These are phyloP conservation scores for Erodium maritimum DNA, from an alignment of 345 rosid species.

Conservation along the genomic window DNA sequence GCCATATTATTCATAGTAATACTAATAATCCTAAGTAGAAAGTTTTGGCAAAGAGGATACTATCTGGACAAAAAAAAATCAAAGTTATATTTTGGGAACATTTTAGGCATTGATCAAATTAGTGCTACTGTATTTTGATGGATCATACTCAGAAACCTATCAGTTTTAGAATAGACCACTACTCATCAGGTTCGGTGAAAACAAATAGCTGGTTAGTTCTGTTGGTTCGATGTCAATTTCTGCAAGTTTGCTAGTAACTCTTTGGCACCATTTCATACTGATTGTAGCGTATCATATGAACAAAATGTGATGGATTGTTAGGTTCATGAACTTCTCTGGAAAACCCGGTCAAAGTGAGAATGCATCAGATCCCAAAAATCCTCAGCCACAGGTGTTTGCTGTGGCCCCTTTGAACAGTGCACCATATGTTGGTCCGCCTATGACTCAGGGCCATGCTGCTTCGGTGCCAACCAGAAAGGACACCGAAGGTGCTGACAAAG, in stretches of 20 bases:
- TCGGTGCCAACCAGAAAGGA: slow-evolving; percentile 12
- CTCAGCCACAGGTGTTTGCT: slow-evolving; percentile 23
- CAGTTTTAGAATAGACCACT: background rate
- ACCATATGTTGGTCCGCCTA: slow-evolving; percentile 51
- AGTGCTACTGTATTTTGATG: background rate
- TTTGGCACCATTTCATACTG: background rate
- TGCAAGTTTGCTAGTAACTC: background rate
- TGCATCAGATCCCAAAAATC: slow-evolving; percentile 15
- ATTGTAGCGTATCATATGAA: slow-evolving; percentile 1
- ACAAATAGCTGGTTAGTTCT: background rate
- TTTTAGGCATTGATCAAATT: too few relatives aligned
- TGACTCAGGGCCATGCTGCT: slow-evolving; percentile 11
- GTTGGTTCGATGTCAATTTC: background rate
- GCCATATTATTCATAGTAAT: too few relatives aligned
- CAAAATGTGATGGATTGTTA: slow-evolving; percentile 11
- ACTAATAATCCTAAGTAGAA: too few relatives aligned
- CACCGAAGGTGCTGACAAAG: slow-evolving; percentile 17
- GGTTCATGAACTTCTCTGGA: background rate
- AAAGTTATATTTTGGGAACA: too few relatives aligned
- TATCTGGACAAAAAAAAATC: too few relatives aligned
- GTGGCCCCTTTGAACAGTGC: slow-evolving; percentile 56
- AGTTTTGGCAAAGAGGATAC: too few relatives aligned
- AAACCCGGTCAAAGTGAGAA: slow-evolving; percentile 11
- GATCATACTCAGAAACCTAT: background rate
- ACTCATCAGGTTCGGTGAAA: background rate